phyloP scores from a whole-genome alignment of 495 filamentous ascomycete species.

The Halenospora varia region DNA sequence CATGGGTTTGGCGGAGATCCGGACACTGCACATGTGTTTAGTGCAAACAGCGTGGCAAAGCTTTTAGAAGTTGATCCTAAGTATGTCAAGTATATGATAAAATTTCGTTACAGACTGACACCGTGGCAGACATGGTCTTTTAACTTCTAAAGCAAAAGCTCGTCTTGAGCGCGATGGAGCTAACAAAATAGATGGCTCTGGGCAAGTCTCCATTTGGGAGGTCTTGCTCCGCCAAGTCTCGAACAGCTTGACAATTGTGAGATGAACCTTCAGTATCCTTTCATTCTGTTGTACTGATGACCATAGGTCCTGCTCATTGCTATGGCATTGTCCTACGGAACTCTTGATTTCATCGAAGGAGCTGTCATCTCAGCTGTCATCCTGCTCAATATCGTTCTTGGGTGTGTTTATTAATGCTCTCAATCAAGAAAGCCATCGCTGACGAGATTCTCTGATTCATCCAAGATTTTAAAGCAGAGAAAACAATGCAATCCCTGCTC shows the following conservation, averaged over 20 bases:
- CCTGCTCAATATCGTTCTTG: slow-evolving; percentile 65
- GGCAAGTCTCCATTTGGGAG: slow-evolving; percentile 48
- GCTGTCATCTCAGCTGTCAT: slow-evolving; percentile 73
- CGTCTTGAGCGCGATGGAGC: slow-evolving; percentile 43
- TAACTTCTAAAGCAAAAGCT: slow-evolving; percentile 34
- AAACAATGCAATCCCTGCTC: slow-evolving; percentile 67
- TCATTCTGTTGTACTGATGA: background rate
- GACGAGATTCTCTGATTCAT: slow-evolving; percentile 41
- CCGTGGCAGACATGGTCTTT: slow-evolving; percentile 35
- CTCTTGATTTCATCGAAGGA: slow-evolving; percentile 71
- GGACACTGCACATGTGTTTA: slow-evolving; percentile 1
- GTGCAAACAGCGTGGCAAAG: background rate
- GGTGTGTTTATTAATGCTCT: slow-evolving; percentile 32
- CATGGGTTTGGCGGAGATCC: background rate
- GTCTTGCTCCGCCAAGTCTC: slow-evolving; percentile 50
- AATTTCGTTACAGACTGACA: background rate
- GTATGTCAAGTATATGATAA: background rate
- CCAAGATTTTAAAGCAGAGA: slow-evolving; percentile 71
- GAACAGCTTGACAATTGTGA: slow-evolving; percentile 33
- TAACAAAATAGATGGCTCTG: slow-evolving; percentile 48
- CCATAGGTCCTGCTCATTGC: slow-evolving; percentile 65
- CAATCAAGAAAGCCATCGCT: background rate
- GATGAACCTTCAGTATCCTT: background rate
- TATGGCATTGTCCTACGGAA: slow-evolving; percentile 72
- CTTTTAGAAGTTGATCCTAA: slow-evolving; percentile 4